These are phyloP conservation scores for Dianthus caryophyllus DNA, from an alignment of 148 eudicot genomes.

Conservation along the genomic window DNA sequence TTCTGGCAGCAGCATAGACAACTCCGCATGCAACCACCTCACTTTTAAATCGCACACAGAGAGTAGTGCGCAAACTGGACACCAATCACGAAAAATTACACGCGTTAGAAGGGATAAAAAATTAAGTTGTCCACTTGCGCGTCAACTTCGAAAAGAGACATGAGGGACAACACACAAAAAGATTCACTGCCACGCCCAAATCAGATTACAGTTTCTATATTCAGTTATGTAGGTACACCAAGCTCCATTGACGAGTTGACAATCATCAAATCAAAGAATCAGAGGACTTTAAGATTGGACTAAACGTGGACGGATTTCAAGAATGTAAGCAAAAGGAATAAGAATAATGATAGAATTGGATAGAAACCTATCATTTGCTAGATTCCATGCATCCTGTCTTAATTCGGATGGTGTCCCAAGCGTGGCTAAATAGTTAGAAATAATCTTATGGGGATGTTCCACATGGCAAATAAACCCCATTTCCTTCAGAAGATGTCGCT, in stretches of 20 bases:
- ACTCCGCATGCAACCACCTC: slow-evolving; percentile 97
- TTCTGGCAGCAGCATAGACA: slow-evolving; percentile 90
- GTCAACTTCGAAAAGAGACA: neutral
- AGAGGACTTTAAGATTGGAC: too few relatives aligned
- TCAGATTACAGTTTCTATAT: slow-evolving; percentile 1
- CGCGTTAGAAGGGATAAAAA: neutral
- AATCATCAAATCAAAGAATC: neutral
- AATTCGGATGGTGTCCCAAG: slow-evolving; percentile 65
- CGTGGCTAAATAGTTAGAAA: slow-evolving; percentile 80
- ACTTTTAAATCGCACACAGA: slow-evolving; percentile 87
- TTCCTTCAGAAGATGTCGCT: slow-evolving; percentile 80
- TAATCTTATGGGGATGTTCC: slow-evolving; percentile 92
- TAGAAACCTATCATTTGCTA: slow-evolving; percentile 80
- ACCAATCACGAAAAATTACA: slow-evolving; percentile 8
- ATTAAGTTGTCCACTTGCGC: slow-evolving; percentile 1
- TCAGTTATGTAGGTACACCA: neutral
- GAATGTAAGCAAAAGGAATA: neutral
- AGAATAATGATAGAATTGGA: neutral
- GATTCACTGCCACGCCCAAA: neutral
- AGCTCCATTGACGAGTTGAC: neutral
- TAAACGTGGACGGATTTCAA: neutral
- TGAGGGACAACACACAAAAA: neutral
- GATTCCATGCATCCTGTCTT: slow-evolving; percentile 95
- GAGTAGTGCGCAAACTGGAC: slow-evolving; percentile 78
- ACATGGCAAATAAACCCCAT: slow-evolving; percentile 97